These are phyloP conservation scores for Scedosporium apiospermum DNA, from an alignment of 2,329 filamentous ascomycete species.

Conservation along the genomic window DNA sequence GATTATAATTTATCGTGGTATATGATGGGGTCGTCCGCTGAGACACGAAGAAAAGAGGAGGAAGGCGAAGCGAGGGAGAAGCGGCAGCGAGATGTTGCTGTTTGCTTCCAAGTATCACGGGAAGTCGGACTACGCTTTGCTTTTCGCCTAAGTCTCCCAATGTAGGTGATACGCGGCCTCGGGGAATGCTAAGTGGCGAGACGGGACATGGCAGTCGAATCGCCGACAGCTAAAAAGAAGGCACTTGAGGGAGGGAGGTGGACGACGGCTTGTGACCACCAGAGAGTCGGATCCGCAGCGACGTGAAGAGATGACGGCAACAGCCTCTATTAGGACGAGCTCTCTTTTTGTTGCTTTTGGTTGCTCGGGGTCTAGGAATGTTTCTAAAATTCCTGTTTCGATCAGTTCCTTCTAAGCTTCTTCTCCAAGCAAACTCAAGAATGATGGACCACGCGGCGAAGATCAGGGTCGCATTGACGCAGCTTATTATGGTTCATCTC, in stretches of 20 bases:
- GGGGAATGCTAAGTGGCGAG: background rate
- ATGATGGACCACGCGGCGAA: background rate
- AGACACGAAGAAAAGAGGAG: background rate
- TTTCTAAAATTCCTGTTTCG: background rate
- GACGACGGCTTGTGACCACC: no score
- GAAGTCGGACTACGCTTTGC: background rate
- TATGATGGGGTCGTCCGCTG: background rate
- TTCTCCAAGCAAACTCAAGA: background rate
- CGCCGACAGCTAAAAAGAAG: background rate
- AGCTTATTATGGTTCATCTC: background rate
- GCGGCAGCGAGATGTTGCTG: background rate
- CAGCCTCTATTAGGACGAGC: no score
- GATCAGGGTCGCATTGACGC: conserved; percentile 1
- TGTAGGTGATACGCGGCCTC: background rate
- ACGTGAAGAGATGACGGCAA: no score
- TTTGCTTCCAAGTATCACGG: background rate
- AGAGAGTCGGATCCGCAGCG: no score
- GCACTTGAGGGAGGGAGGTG: no score
- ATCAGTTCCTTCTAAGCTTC: background rate
- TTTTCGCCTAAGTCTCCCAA: background rate
- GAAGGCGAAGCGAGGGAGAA: background rate
- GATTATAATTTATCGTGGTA: background rate
- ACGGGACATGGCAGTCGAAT: background rate
- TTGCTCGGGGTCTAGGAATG: background rate
- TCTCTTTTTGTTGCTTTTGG: background rate